Conservation (phyloP, 371 early-diverging fungal species). For the Mortierella sp. region DNA sequence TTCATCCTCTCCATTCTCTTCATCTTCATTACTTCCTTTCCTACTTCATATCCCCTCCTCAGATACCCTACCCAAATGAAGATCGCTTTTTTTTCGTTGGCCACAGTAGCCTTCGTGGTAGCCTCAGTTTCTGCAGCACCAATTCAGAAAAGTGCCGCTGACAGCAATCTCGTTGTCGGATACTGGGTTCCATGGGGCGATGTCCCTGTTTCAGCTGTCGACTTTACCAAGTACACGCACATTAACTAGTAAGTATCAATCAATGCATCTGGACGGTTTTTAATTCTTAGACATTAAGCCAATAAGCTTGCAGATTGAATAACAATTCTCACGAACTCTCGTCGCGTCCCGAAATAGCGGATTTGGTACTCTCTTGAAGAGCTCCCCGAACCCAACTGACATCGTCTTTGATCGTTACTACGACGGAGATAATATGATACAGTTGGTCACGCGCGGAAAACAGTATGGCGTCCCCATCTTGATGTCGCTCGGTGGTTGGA, state of each 20-base stretch:
- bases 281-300: too few species aligned
- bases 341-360: slow-evolving; percentile 19
- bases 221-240: slow-evolving; percentile 69
- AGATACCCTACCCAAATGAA: slow-evolving; percentile 13
- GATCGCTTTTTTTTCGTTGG: slow-evolving; percentile 20
- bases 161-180: slow-evolving; percentile 48
- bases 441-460: slow-evolving; percentile 63
- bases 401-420: slow-evolving; percentile 47
- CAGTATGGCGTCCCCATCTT: slow-evolving; percentile 72
- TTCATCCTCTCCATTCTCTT: not conserved
- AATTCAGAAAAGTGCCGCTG: slow-evolving; percentile 12
- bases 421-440: slow-evolving; percentile 56
- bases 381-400: slow-evolving; percentile 25
- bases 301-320: not conserved
- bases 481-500: slow-evolving; percentile 85
- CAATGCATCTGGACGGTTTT: too few species aligned
- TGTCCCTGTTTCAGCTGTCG: slow-evolving; percentile 62
- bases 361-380: slow-evolving; percentile 45
- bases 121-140: slow-evolving; percentile 23
- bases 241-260: slow-evolving; percentile 49
- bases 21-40: not conserved
- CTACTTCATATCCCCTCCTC: not conserved
- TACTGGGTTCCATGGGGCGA: slow-evolving; percentile 75
- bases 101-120: slow-evolving; percentile 15
- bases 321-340: not conserved